These are phyloP conservation scores for Nepenthes mirabilis DNA, from an alignment of 148 eudicot species.

Conservation along the genomic window DNA sequence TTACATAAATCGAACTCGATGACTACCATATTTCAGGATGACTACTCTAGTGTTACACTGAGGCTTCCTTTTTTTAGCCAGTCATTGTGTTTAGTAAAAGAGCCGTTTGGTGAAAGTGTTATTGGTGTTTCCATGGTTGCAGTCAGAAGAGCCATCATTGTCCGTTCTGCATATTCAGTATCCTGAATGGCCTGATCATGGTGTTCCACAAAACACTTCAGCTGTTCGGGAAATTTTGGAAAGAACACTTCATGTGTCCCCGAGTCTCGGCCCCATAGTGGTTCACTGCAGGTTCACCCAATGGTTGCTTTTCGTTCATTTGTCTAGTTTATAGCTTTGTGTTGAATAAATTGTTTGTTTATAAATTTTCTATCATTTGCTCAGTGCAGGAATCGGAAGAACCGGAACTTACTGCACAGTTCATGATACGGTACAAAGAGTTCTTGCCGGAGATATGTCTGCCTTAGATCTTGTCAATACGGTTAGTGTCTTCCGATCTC, in stretches of 20 bases:
- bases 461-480: conserved; percentile 68
- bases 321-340: background rate
- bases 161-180: conserved; percentile 86
- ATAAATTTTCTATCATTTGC: conserved; percentile 9
- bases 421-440: conserved; percentile 74
- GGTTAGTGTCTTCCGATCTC: conserved; percentile 61
- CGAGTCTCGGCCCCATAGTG: conserved; percentile 66
- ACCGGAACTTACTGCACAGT: conserved; percentile 88
- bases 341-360: conserved; percentile 6
- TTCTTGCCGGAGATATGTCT: conserved; percentile 72
- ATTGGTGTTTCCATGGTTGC: conserved; percentile 18
- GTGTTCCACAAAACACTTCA: conserved; percentile 64
- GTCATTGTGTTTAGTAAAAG: background rate
- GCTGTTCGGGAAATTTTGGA: conserved; percentile 83
- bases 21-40: too few species aligned
- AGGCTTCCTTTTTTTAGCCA: background rate
- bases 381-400: conserved; percentile 98
- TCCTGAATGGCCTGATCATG: conserved; percentile 98
- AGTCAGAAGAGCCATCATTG: conserved; percentile 77
- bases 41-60: too few species aligned
- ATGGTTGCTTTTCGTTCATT: background rate
- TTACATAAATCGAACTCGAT: too few species aligned
- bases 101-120: background rate
- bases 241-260: conserved; percentile 42
- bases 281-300: conserved; percentile 89